Percentiles rank a stretch among this genome's conserved stretches.
These are phyloP conservation scores for Cryptococcus maquisensis DNA, from an alignment of 1,284 basidiomycete genomes.

Conservation along the genomic window DNA sequence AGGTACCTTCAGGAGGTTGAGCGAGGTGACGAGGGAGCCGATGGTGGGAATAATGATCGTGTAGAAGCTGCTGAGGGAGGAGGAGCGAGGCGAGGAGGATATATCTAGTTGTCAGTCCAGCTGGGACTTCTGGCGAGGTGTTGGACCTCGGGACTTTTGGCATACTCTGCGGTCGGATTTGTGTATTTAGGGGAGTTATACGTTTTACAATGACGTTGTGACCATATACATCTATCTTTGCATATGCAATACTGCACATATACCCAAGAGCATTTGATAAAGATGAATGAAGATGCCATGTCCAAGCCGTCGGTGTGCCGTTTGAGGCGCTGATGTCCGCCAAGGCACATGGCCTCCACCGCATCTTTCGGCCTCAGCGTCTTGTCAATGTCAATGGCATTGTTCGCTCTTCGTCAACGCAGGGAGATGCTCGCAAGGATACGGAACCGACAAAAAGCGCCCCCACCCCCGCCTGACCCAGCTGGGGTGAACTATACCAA, in stretches of 20 bases:
- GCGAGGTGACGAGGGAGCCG: neutral
- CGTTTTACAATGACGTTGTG: neutral
- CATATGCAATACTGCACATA: too few relatives aligned
- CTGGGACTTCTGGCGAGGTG: neutral
- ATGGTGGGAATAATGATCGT: too few relatives aligned
- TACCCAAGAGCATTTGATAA: too few relatives aligned
- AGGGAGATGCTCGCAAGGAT: slow-evolving; percentile 18
- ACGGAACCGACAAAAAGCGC: neutral
- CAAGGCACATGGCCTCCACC: neutral
- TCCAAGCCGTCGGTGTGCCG: too few relatives aligned
- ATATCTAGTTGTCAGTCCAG: neutral
- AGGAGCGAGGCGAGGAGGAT: neutral
- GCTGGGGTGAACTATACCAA: slow-evolving; percentile 21
- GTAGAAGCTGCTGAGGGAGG: neutral
- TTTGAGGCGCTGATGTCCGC: too few relatives aligned
- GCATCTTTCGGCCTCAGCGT: neutral
- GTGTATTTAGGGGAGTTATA: neutral
- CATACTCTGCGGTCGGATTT: too few relatives aligned
- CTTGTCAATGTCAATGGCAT: too few relatives aligned
- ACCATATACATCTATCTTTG: too few relatives aligned
- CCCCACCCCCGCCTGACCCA: slow-evolving; percentile 12
- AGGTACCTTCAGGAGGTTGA: slow-evolving; percentile 16
- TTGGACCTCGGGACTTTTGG: neutral
- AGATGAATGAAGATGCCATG: too few relatives aligned
- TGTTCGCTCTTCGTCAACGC: neutral